Evolutionary conservation across 495 filamentous ascomycete species (phyloP).

Genomic region (Penicillium turbatum): DNA sequence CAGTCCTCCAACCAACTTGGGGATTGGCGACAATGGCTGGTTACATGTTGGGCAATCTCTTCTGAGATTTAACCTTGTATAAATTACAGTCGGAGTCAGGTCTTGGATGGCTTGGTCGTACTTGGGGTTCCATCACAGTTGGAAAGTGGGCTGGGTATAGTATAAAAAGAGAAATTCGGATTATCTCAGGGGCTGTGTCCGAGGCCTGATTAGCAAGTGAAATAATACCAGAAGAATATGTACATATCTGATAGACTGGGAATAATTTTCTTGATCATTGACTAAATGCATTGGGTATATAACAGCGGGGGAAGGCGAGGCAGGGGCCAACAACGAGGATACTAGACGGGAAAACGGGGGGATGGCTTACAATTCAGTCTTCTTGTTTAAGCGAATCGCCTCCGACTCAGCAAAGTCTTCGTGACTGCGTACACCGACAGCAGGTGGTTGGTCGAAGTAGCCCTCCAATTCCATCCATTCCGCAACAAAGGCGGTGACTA

Average conservation of each 20-base stretch:
- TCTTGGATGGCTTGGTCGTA: background rate
- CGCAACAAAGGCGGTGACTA: slow-evolving; percentile 77
- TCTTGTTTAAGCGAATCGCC: slow-evolving; percentile 23
- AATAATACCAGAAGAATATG: slow-evolving; percentile 1
- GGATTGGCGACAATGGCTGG: slow-evolving; percentile 47
- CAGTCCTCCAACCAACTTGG: slow-evolving; percentile 47
- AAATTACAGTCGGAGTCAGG: background rate
- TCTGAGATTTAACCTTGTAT: slow-evolving; percentile 9
- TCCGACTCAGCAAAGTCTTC: slow-evolving; percentile 15
- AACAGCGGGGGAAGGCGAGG: slow-evolving; percentile 5
- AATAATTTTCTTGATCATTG: background rate
- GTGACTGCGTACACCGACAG: background rate
- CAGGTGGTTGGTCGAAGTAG: slow-evolving; percentile 21
- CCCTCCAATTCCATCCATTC: slow-evolving; percentile 94
- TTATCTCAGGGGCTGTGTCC: slow-evolving; percentile 12
- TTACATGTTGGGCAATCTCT: slow-evolving; percentile 42
- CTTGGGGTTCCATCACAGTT: background rate
- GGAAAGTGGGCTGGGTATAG: background rate
- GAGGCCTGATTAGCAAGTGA: slow-evolving; percentile 3
- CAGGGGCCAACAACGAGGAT: background rate
- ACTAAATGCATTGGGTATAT: slow-evolving; percentile 14
- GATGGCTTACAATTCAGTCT: slow-evolving; percentile 47
- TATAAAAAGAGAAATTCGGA: background rate
- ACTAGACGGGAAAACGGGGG: slow-evolving; percentile 11
- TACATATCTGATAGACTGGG: background rate